Evolutionary conservation across 2,329 filamentous ascomycete genomes (phyloP).

Genomic region (Pseudogymnoascus sp.): DNA sequence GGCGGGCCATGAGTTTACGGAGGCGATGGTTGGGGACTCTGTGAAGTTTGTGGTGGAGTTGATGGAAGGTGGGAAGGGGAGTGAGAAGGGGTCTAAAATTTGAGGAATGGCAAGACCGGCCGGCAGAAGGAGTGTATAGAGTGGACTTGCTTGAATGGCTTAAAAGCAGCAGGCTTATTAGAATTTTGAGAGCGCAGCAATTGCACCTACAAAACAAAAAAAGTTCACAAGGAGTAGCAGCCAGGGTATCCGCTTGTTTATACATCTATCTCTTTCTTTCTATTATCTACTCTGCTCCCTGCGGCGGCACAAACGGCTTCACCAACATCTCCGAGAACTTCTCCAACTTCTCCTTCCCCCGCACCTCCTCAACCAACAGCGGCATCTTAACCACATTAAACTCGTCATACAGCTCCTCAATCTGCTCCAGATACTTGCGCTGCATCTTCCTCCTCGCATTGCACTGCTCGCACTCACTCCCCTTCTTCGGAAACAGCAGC

Average conservation of each 20-base stretch:
- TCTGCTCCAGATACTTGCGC: slow-evolving; percentile 98
- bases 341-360: slow-evolving; percentile 89
- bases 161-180: not conserved
- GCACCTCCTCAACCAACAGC: slow-evolving; percentile 85
- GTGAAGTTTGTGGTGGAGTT: slow-evolving; percentile 50
- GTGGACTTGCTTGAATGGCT: not conserved
- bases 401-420: slow-evolving; percentile 96
- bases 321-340: slow-evolving; percentile 83
- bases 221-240: not conserved
- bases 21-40: slow-evolving; percentile 58
- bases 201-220: not conserved
- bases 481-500: slow-evolving; percentile 81
- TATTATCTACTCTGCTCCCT: slow-evolving; percentile 25
- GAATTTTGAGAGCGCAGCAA: not conserved
- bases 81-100: not conserved
- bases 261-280: not conserved
- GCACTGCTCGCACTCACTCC: slow-evolving; percentile 87
- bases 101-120: not conserved
- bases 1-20: slow-evolving; percentile 61
- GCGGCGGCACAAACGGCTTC: slow-evolving; percentile 63
- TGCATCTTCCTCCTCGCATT: slow-evolving; percentile 95
- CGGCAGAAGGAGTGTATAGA: too few relatives aligned
- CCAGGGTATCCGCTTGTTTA: slow-evolving; percentile 8
- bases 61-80: not conserved
- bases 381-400: slow-evolving; percentile 99